These are phyloP conservation scores for Arabidopsis suecica DNA, from an alignment of 345 rosid genomes.

Conservation along the genomic window DNA sequence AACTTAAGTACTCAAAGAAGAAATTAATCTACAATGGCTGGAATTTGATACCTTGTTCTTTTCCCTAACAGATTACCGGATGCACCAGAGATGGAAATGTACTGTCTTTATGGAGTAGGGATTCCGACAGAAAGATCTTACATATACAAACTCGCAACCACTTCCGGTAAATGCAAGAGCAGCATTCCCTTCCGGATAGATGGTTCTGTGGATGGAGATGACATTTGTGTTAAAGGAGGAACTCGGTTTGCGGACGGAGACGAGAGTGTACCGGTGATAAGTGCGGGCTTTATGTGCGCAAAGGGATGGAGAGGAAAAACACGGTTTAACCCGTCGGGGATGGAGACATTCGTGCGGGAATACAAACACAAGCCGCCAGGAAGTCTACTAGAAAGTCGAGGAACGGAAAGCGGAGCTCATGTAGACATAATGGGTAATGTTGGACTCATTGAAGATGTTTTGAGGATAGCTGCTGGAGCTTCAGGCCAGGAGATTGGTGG, in stretches of 20 bases:
- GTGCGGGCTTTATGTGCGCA: constrained; percentile 80
- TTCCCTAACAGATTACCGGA: constrained; percentile 56
- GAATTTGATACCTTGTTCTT: background rate
- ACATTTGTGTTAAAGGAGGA: constrained; percentile 59
- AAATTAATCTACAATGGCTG: background rate
- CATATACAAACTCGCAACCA: constrained; percentile 55
- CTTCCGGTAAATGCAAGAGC: constrained; percentile 51
- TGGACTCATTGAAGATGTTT: constrained; percentile 67
- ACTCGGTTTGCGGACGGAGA: constrained; percentile 62
- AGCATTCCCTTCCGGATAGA: constrained; percentile 74
- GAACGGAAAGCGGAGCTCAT: constrained; percentile 63
- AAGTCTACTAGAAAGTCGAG: constrained; percentile 64
- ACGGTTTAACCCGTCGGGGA: constrained; percentile 72
- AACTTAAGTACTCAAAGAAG: background rate
- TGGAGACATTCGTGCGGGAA: constrained; percentile 55
- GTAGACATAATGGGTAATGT: constrained; percentile 76
- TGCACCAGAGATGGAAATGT: constrained; percentile 77
- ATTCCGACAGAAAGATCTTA: constrained; percentile 75
- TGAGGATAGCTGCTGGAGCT: constrained; percentile 69
- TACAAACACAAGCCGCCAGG: constrained; percentile 59
- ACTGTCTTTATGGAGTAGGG: constrained; percentile 72
- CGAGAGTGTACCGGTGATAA: constrained; percentile 64
- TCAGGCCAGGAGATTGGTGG: constrained; percentile 65
- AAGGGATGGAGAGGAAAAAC: constrained; percentile 78
- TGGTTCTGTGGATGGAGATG: constrained; percentile 53